Evolutionary conservation across 805 yeast genomes (phyloP).

Genomic region (Cyberlindnera japonica): DNA sequence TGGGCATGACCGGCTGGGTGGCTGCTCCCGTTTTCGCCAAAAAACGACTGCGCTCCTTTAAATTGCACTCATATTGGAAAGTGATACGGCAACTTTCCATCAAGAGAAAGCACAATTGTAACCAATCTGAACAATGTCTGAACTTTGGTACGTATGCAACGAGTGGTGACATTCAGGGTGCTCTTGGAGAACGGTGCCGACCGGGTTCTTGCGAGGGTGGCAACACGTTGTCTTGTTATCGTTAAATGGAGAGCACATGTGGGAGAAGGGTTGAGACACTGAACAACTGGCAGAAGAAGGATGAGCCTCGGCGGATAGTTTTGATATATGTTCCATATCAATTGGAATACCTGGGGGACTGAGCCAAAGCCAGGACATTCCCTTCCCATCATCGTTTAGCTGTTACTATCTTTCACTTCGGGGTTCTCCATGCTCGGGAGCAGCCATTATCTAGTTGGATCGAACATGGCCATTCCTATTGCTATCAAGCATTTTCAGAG

Average conservation of each 20-base stretch:
- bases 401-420: too few species aligned
- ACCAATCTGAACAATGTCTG: conserved; percentile 47
- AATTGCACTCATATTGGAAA: background rate
- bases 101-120: conserved; percentile 5
- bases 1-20: conserved; percentile 4
- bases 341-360: too few species aligned
- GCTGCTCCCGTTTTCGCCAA: conserved; percentile 12
- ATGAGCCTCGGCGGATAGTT: too few species aligned
- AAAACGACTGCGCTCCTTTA: conserved; percentile 3
- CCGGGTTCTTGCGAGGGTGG: background rate
- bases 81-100: background rate
- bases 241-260: background rate
- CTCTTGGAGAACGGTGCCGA: background rate
- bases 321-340: too few species aligned
- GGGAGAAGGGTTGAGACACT: too few species aligned
- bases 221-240: conserved; percentile 1
- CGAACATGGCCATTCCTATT: too few species aligned
- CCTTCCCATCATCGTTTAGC: too few species aligned
- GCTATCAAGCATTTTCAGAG: too few species aligned
- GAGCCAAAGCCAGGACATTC: too few species aligned
- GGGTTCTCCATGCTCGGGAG: too few species aligned
- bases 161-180: background rate
- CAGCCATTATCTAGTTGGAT: too few species aligned
- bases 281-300: too few species aligned
- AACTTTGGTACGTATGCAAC: conserved; percentile 59